Evolutionary conservation across 306 rosid genomes (phyloP), one percentile per base, ranked within the genome.

Genomic region (Fagus crenata): DNA sequence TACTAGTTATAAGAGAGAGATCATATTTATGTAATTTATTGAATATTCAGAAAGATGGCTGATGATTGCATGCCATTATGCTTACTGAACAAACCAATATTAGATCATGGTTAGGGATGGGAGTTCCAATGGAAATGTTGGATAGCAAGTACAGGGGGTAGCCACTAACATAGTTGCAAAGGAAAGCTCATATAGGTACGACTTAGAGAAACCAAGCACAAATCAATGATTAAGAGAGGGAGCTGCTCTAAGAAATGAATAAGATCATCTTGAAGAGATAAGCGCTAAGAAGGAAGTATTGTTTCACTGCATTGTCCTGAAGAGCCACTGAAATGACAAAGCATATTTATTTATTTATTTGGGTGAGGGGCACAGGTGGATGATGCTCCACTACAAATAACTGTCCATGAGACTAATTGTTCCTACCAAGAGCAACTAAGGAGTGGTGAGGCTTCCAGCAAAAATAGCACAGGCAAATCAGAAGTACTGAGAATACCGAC

Each of bases 221-320:
- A 22, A 22, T 22, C 28, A 22, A 22, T 22, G 28, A 22, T 22
- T 22, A 22, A 22, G 28, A 22, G 28, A 22, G 28, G 28, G 28
- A 22, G 28, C 28, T 22, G 28, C 28, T 22, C 28, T 22, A 22
- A 22, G 28, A 22, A 22, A 22, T 22, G 28, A 22, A 22, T 22
- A 22, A 22, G 28, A 22, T 22, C 28, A 22, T 22, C 28, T 22
- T 22, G 32, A 7, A 56, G 33, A 56, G 33, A 22, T 7, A 56
- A 56, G 22, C 11, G 35, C 18, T 6, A 18, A 28, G 32, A 56
- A 56, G 12, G 22, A 56, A 1, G 2, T 56, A 14, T 56, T 56
- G 63, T 33, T 63, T 63, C 42, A 63, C 43, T 32, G 8, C 69
- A 63, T 14, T 35, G 69, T 63, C 69, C 69, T 36, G 17, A 63